Evolutionary conservation across 1,284 basidiomycete genomes (phyloP).

Genomic region (Ustilago nuda): DNA sequence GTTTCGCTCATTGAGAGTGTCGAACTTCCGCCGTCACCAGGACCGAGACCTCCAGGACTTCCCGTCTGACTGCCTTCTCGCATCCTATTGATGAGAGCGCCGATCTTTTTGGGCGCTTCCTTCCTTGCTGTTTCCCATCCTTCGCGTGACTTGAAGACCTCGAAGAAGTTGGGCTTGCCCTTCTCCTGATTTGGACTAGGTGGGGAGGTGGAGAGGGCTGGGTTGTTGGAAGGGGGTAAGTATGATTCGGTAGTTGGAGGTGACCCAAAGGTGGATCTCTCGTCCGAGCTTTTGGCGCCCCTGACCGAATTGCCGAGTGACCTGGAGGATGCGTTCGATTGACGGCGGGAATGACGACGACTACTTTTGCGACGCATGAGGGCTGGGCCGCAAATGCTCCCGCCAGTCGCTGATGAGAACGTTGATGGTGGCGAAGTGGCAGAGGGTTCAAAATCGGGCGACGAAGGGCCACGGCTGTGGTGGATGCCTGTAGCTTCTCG

Average conservation of each 20-base stretch:
- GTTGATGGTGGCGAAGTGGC: slow-evolving; percentile 24
- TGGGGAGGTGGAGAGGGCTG: slow-evolving; percentile 22
- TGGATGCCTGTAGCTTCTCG: slow-evolving; percentile 10
- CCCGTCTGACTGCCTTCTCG: slow-evolving; percentile 52
- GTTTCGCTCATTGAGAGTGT: slow-evolving; percentile 37
- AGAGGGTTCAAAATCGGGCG: slow-evolving; percentile 20
- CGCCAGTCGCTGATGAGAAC: slow-evolving; percentile 4
- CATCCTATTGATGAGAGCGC: slow-evolving; percentile 65
- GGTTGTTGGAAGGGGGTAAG: slow-evolving; percentile 4
- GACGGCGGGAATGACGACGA: slow-evolving; percentile 31
- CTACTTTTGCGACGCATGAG: slow-evolving; percentile 42
- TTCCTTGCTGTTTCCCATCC: slow-evolving; percentile 63
- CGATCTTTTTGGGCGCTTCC: slow-evolving; percentile 66
- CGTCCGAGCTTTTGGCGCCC: slow-evolving; percentile 32
- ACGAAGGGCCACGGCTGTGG: slow-evolving; percentile 19
- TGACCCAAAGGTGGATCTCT: slow-evolving; percentile 33
- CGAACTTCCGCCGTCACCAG: slow-evolving; percentile 16
- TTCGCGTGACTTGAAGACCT: slow-evolving; percentile 61
- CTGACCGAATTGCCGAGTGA: slow-evolving; percentile 21
- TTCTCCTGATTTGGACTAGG: slow-evolving; percentile 37
- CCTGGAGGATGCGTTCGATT: slow-evolving; percentile 29
- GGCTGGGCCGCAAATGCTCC: neutral
- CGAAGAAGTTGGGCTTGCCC: slow-evolving; percentile 53
- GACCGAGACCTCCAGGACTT: slow-evolving; percentile 9
- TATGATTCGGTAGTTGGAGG: slow-evolving; percentile 24